Evolutionary conservation across 345 rosid species (phyloP).

Genomic region (Gossypium bickii): DNA sequence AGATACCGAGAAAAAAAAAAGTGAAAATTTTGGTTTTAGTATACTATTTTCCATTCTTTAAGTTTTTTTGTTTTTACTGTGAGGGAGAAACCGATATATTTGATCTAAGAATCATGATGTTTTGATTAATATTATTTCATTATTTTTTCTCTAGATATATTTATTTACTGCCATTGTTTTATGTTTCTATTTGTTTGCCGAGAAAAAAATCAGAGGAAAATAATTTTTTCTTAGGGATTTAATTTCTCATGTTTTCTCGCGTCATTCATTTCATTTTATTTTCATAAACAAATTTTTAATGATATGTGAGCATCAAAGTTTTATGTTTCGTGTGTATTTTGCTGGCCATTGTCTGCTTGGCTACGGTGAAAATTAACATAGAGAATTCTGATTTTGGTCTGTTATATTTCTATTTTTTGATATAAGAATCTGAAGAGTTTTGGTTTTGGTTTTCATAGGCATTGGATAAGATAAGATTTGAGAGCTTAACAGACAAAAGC

Average conservation of each 20-base stretch:
- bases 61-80: no score
- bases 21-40: no score
- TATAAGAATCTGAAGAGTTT: not conserved
- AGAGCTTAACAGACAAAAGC: slow-evolving; percentile 31
- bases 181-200: not conserved
- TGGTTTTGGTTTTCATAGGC: slow-evolving; percentile 12
- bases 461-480: slow-evolving; percentile 40
- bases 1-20: no score
- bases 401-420: not conserved
- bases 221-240: not conserved
- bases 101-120: no score
- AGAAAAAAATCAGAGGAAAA: not conserved
- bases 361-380: not conserved
- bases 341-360: not conserved
- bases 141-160: not conserved
- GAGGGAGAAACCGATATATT: no score
- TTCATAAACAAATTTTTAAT: not conserved
- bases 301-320: not conserved
- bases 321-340: not conserved
- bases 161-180: not conserved
- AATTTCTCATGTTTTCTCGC: not conserved
- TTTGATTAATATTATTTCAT: not conserved
- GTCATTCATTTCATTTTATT: not conserved
- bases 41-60: no score
- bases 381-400: not conserved